phyloP scores from a whole-genome alignment of 1,139 yeast genomes.

The Arxiozyma slooffiae region DNA sequence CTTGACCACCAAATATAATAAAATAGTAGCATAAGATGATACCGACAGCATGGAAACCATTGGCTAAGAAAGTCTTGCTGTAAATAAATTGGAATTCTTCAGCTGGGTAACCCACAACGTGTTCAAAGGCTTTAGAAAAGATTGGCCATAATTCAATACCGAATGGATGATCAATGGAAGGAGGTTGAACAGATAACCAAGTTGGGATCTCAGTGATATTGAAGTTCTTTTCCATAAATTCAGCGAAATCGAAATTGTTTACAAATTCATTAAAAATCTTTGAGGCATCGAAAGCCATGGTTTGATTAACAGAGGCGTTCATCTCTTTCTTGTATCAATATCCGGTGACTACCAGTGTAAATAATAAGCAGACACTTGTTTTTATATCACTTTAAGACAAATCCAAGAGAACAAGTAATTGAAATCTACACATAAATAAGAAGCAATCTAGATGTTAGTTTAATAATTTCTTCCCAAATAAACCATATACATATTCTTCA shows the following conservation, averaged over 20 bases:
- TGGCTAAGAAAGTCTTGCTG: slow-evolving; percentile 58
- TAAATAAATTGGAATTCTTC: slow-evolving; percentile 57
- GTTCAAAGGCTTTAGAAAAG: slow-evolving; percentile 50
- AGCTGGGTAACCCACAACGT: slow-evolving; percentile 55
- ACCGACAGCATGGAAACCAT: slow-evolving; percentile 55
- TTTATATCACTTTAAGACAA: too few relatives aligned
- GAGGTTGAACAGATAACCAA: slow-evolving; percentile 31
- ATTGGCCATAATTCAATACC: slow-evolving; percentile 87
- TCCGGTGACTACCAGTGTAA: background rate
- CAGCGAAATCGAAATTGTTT: slow-evolving; percentile 1
- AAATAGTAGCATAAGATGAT: slow-evolving; percentile 62
- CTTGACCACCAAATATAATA: slow-evolving; percentile 77
- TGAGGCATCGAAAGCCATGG: slow-evolving; percentile 1
- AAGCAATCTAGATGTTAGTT: too few relatives aligned
- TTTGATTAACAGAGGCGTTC: background rate
- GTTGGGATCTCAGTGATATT: slow-evolving; percentile 5
- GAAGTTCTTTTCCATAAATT: slow-evolving; percentile 1
- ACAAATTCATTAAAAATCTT: background rate
- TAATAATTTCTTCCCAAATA: too few relatives aligned
- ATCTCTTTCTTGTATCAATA: background rate
- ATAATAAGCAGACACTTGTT: too few relatives aligned
- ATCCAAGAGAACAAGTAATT: too few relatives aligned
- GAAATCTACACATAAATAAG: too few relatives aligned
- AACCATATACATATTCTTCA: too few relatives aligned
- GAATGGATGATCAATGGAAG: slow-evolving; percentile 74